phyloP scores from a whole-genome alignment of 2,329 filamentous ascomycete species.

The Aspergillus sp. region DNA sequence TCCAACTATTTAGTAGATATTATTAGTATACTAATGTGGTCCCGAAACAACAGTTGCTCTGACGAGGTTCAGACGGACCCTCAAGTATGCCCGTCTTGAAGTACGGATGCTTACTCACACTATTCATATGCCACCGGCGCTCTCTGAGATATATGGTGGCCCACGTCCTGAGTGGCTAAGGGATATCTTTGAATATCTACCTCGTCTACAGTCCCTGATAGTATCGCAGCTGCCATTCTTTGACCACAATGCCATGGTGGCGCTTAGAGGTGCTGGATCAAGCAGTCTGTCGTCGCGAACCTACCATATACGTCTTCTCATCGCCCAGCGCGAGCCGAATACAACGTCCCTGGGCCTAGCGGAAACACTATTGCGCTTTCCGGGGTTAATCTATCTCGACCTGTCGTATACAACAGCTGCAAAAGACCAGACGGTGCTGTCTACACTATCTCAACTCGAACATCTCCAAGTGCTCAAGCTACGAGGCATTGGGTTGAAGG shows the following conservation, averaged over 20 bases:
- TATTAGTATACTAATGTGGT: constrained; percentile 12
- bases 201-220: constrained; percentile 59
- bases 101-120: constrained; percentile 61
- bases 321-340: constrained; percentile 59
- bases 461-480: constrained; percentile 59
- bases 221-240: constrained; percentile 62
- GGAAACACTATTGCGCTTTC: constrained; percentile 53
- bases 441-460: constrained; percentile 46
- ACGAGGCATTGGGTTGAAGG: constrained; percentile 53
- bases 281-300: constrained; percentile 16
- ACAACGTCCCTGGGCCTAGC: constrained; percentile 56
- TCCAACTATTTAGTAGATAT: neutral
- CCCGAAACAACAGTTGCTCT: constrained; percentile 49
- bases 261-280: constrained; percentile 38
- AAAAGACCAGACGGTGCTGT: constrained; percentile 50
- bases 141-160: constrained; percentile 61
- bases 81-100: constrained; percentile 53
- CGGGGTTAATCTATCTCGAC: constrained; percentile 58
- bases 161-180: constrained; percentile 60
- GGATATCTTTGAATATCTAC: constrained; percentile 58
- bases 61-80: constrained; percentile 58
- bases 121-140: constrained; percentile 59
- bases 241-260: constrained; percentile 58
- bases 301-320: constrained; percentile 55
- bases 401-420: constrained; percentile 55